Evolutionary conservation across 2,329 filamentous ascomycete species (phyloP).

Genomic region (Tolypocladium inflatum): DNA sequence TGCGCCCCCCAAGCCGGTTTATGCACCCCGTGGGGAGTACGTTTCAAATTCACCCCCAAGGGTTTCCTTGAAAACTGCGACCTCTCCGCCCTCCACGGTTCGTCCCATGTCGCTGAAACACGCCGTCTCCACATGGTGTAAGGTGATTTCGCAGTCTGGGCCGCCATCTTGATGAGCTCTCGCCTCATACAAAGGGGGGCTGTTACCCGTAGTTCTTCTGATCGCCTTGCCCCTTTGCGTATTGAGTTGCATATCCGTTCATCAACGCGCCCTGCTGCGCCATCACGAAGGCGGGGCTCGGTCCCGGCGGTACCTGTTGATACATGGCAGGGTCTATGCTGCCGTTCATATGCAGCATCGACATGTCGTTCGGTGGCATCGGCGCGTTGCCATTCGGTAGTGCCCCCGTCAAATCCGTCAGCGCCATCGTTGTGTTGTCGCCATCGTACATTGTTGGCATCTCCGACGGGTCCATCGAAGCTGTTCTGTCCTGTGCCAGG

Average conservation of each 20-base stretch:
- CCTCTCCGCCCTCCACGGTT: not conserved
- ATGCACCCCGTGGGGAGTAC: not conserved
- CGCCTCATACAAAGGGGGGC: constrained; percentile 2
- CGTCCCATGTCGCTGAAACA: not conserved
- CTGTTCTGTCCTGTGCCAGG: constrained; percentile 15
- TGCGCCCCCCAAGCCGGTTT: not conserved
- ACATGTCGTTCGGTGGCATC: constrained; percentile 5
- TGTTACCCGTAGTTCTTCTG: constrained; percentile 8
- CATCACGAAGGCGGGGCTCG: constrained; percentile 9
- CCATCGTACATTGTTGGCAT: constrained; percentile 11
- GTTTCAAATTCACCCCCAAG: no score
- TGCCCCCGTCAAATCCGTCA: constrained; percentile 11
- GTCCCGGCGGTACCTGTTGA: constrained; percentile 9
- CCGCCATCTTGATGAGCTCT: not conserved
- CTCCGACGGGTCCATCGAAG: constrained; percentile 8
- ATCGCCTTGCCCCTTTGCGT: constrained; percentile 8
- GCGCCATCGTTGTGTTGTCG: constrained; percentile 10
- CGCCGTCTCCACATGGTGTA: not conserved
- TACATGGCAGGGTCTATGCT: constrained; percentile 9
- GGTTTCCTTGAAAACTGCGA: not conserved
- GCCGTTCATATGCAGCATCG: constrained; percentile 8
- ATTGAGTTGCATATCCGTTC: constrained; percentile 9
- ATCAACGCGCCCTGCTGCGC: constrained; percentile 12
- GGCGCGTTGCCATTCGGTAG: constrained; percentile 6
- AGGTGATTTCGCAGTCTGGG: not conserved